Evolutionary conservation across 768 basidiomycete genomes (phyloP), one percentile per base, ranked within the genome.

Genomic region (Lactarius sanguifluus): DNA sequence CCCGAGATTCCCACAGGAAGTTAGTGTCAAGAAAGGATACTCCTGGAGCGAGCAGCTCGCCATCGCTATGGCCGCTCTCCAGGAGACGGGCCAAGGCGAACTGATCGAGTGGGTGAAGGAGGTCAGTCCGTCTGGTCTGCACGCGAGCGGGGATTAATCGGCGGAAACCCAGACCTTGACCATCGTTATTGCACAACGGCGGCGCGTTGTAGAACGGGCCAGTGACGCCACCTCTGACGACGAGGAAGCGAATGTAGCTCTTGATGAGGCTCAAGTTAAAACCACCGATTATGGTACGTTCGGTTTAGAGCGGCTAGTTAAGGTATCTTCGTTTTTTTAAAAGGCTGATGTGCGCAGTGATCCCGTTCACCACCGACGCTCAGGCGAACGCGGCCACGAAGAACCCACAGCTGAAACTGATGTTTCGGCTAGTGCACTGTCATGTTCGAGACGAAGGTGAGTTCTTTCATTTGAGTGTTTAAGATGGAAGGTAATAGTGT

Each of bases 41-140:
- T 86, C 90, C 18, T 91, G 89, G 87, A 93, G 87, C 71, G 89
- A 98, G 72, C 88, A 98, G 75, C 80, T 98, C 57, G 96, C 91
- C 3, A 92, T 98, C 70, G 87, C 87, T 3, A 83, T 97, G 66
- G 86, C 86, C 47, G 83, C 85, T 56, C 82, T 98, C 15, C 79
- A 88, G 10, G 89, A 93, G 58, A 82, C 82, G 18, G 88, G 82
- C 10, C 81, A 89, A 71, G 77, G 78, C 62, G 81, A 82, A 36
- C 79, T 94, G 47, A 83, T 96, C 32, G 84, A 87, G 64, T 95
- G 94, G 91, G 83, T 87, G 57, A 88, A 88, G 72, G 85, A 92
- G 74, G 96, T 94, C 73, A 70, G 90, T 77, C 65, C 40, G 43
- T 58, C 12, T 4, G 20, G 16, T 41, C 45, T 34, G 38, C 12